Evolutionary conservation across 2,329 filamentous ascomycete genomes (phyloP).

Genomic region (Fusarium odoratissimum): DNA sequence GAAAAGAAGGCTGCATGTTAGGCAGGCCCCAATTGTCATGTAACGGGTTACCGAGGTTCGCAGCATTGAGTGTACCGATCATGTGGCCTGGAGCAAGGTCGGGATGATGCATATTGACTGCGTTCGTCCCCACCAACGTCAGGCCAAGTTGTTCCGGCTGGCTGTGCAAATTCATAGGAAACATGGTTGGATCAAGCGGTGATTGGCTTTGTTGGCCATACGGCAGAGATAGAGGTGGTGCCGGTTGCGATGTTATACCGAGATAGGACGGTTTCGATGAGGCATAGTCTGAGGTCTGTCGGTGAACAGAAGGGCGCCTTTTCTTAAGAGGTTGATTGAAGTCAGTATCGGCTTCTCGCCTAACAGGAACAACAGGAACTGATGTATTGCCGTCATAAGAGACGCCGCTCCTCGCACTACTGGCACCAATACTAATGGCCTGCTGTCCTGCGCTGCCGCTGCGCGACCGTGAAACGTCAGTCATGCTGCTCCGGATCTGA

Average conservation of each 20-base stretch:
- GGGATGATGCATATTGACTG: constrained; percentile 44
- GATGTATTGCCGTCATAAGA: constrained; percentile 34
- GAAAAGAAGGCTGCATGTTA: constrained; percentile 36
- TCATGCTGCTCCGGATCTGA: constrained; percentile 55
- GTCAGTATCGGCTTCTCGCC: constrained; percentile 47
- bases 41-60: constrained; percentile 42
- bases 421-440: neutral
- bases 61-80: constrained; percentile 34
- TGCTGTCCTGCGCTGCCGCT: constrained; percentile 34
- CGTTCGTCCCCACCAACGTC: constrained; percentile 44
- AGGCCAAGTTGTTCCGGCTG: constrained; percentile 44
- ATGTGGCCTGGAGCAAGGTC: constrained; percentile 24
- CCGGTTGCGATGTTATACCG: constrained; percentile 22
- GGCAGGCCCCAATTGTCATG: constrained; percentile 46
- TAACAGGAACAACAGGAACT: constrained; percentile 44
- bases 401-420: constrained; percentile 14
- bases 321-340: constrained; percentile 47
- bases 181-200: constrained; percentile 42
- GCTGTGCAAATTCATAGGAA: constrained; percentile 42
- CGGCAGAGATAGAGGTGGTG: constrained; percentile 31
- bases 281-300: constrained; percentile 48
- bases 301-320: constrained; percentile 43
- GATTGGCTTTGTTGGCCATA: constrained; percentile 36
- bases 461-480: constrained; percentile 33
- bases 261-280: constrained; percentile 48